phyloP scores from a whole-genome alignment of 202 grass and related monocot genomes.

The Dendrocalamus latiflorus region DNA sequence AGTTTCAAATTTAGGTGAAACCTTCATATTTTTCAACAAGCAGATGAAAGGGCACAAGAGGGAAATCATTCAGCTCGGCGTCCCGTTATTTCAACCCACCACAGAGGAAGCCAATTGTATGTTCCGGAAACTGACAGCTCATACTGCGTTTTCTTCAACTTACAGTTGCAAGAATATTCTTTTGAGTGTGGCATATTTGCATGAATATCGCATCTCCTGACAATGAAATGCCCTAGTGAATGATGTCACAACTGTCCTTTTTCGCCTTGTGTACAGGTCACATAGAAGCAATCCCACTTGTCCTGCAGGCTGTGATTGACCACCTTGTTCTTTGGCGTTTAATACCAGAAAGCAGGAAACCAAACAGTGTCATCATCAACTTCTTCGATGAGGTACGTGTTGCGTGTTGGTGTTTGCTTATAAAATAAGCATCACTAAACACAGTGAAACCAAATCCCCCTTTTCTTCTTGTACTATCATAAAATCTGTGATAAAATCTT shows the following conservation, averaged over 20 bases:
- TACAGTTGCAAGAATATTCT: constrained; percentile 48
- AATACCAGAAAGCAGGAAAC: constrained; percentile 93
- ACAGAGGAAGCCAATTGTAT: constrained; percentile 86
- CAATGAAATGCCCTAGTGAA: constrained; percentile 9
- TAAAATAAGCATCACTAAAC: constrained; percentile 14
- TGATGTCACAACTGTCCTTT: constrained; percentile 27
- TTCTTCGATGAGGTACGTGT: constrained; percentile 93
- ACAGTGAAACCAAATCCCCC: constrained; percentile 15
- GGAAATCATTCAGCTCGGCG: constrained; percentile 94
- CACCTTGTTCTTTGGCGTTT: constrained; percentile 96
- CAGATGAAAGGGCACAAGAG: constrained; percentile 97
- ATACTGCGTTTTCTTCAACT: constrained; percentile 12
- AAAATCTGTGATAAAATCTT: background rate
- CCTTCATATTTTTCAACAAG: constrained; percentile 99
- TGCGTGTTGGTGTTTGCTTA: background rate
- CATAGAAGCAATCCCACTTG: constrained; percentile 79
- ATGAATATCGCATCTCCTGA: background rate
- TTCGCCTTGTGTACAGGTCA: constrained; percentile 58
- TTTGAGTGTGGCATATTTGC: constrained; percentile 22
- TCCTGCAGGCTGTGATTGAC: constrained; percentile 88
- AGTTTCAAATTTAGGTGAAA: constrained; percentile 63
- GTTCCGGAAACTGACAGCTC: constrained; percentile 4
- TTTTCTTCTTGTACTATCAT: constrained; percentile 19
- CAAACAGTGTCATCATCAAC: constrained; percentile 96
- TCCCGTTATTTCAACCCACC: constrained; percentile 90